Base-by-base conservation (phyloP, 2,329 filamentous ascomycete genomes). In the Stenocarpella maydis region DNA sequence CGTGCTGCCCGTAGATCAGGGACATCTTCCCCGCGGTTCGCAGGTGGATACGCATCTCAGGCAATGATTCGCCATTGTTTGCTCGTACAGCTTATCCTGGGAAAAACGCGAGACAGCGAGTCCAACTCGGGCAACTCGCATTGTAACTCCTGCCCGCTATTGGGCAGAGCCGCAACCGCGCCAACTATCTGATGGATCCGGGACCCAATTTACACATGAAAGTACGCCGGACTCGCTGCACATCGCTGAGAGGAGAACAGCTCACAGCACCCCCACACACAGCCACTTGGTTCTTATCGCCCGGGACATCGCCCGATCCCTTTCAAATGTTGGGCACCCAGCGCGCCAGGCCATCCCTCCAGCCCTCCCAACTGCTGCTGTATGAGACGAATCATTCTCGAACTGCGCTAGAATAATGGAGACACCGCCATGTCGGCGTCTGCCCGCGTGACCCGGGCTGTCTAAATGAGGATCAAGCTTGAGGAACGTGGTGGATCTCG, bases 401-500 rank as follows among this genome's bases (percentile, higher is more conserved):
- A 63, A 63, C 28, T 43, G 43, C 58, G 43, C 58, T 63, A 63
- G 58, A 63, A 49, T 34, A 49, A 58, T 39, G 61, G 49, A 54
- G 65, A 67, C 65, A 67, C 65, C 65, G 65, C 65, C 52, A 67
- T 67, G 41, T 67, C 65, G 65, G 65, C 65, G 65, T 54, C 41
- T 50, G 52, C 65, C 65, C 65, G 65, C 26, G 31, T 58, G 52
- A 26, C 64, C n/a, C 50, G 52, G 21, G 41, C 9, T 49, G 58
- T 63, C 58, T 49, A 63, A 49, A 63, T 49, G 58, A 63, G 58
- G 58, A 63, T 63, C 43, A 43, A 37, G 43, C 28, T 8, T 49
- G 58, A 63, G 58, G 28, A 63, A 63, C 24, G 4, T 26, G 58
- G 58, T 63, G 58, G 58, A 63, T 49, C 58, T 49, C 58, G 58